These are phyloP conservation scores for Hansenula lynferdii DNA, from an alignment of 1,139 yeast species.

Conservation along the genomic window DNA sequence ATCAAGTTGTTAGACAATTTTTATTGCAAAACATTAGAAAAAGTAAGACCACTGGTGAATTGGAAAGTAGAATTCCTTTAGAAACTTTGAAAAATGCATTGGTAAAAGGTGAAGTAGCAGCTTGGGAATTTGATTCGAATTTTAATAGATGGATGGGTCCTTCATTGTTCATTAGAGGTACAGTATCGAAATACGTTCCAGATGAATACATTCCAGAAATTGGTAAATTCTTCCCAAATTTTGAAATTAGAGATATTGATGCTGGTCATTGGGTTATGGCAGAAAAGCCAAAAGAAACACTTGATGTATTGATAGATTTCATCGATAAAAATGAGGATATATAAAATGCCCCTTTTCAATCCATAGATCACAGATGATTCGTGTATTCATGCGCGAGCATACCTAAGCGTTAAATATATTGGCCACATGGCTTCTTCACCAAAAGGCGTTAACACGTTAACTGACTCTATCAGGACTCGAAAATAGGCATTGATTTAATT, in stretches of 20 bases:
- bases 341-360: conserved; percentile 5
- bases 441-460: no score
- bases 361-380: not conserved
- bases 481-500: no score
- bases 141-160: conserved; percentile 65
- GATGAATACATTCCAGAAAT: conserved; percentile 78
- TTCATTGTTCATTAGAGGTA: conserved; percentile 73
- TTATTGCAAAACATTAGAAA: conserved; percentile 64
- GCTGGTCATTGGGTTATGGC: conserved; percentile 92
- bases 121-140: conserved; percentile 69
- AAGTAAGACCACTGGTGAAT: conserved; percentile 31
- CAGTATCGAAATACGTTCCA: conserved; percentile 72
- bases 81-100: conserved; percentile 61
- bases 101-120: conserved; percentile 59
- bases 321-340: conserved; percentile 52
- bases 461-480: no score
- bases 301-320: conserved; percentile 52
- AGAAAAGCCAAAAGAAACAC: conserved; percentile 70
- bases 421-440: no score
- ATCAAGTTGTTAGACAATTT: conserved; percentile 67
- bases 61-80: conserved; percentile 60
- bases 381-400: no score
- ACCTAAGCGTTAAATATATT: no score
- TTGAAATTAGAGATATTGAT: conserved; percentile 67
- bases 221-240: conserved; percentile 75